Evolutionary conservation across 768 basidiomycete species (phyloP).

Genomic region (Suillus decipiens): DNA sequence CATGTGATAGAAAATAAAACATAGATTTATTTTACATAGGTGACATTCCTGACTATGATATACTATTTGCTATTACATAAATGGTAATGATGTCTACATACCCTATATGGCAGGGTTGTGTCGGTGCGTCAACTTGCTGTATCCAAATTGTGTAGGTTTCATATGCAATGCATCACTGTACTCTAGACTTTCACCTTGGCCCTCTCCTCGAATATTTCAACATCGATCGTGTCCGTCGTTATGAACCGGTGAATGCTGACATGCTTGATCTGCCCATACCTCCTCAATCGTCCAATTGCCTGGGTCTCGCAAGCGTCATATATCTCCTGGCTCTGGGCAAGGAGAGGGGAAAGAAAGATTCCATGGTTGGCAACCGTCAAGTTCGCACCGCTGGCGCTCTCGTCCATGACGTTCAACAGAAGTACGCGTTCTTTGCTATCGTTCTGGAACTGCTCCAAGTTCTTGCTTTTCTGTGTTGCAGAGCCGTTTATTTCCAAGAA

Average conservation of each 20-base stretch:
- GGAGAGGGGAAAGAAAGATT: constrained; percentile 90
- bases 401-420: constrained; percentile 90
- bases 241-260: constrained; percentile 85
- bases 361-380: constrained; percentile 93
- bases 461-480: constrained; percentile 76
- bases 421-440: constrained; percentile 76
- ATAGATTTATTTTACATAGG: too few species aligned
- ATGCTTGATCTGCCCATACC: constrained; percentile 80
- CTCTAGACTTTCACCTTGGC: constrained; percentile 31
- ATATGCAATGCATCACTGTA: constrained; percentile 1
- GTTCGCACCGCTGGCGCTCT: constrained; percentile 93
- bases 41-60: too few species aligned
- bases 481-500: constrained; percentile 83
- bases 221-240: constrained; percentile 87
- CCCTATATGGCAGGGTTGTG: neutral
- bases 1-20: too few species aligned
- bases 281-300: constrained; percentile 79
- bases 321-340: constrained; percentile 78
- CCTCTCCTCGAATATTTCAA: constrained; percentile 71
- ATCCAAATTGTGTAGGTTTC: neutral
- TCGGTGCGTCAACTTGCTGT: neutral
- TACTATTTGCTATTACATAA: too few species aligned
- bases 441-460: constrained; percentile 84
- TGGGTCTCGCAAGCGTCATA: constrained; percentile 85
- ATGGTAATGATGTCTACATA: neutral